Conservation (phyloP, 78 protist species). For the Chrysochromulina tobinii region DNA sequence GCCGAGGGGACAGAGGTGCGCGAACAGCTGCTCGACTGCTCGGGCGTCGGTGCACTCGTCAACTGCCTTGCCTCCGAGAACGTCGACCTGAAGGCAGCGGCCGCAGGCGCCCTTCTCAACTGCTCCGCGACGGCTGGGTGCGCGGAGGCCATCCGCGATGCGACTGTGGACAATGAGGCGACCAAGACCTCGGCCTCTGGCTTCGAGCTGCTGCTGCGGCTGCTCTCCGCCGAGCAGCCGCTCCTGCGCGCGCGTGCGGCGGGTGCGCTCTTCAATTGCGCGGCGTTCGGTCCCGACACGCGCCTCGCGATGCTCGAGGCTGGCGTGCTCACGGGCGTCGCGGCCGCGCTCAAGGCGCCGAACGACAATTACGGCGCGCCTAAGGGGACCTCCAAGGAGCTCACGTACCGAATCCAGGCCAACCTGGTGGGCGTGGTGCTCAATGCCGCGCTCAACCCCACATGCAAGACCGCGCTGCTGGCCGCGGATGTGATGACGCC, state of each 20-base stretch:
- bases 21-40: neutral
- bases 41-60: neutral
- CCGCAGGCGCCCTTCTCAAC: neutral
- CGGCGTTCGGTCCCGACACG: neutral
- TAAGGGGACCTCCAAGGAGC: too few relatives aligned
- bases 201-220: too few relatives aligned
- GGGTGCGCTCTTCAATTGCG: neutral
- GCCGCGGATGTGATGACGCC: neutral
- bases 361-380: too few relatives aligned
- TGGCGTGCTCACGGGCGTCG: neutral
- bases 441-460: neutral
- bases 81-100: neutral
- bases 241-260: neutral
- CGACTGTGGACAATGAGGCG: neutral
- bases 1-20: neutral
- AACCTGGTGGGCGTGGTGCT: neutral
- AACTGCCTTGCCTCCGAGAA: neutral
- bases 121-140: neutral
- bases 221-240: neutral
- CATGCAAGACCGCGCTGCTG: neutral
- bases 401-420: too few relatives aligned
- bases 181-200: too few relatives aligned
- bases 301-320: neutral
- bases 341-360: neutral
- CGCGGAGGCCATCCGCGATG: constrained; percentile 14